Base-by-base conservation (phyloP, 1,139 yeast genomes). In the Debaryomyces sp. region DNA sequence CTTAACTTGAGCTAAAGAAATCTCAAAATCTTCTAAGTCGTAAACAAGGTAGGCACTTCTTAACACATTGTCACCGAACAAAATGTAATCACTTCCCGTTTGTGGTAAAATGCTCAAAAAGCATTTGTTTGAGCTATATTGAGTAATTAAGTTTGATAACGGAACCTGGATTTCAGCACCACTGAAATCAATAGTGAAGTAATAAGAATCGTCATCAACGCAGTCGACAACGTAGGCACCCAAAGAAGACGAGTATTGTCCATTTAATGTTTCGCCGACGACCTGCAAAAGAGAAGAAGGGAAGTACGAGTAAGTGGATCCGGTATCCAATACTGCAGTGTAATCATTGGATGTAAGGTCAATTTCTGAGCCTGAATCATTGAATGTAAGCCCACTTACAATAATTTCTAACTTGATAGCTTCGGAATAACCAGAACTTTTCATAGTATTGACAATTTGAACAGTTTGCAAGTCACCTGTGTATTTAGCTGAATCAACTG, bases 21-120 rank as follows among this genome's bases (percentile, higher is more conserved):
- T 73, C 59, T 84, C 82, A 47, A 71, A 67, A 53, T 79, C 80
- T 27, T 87, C 91, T 54, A 89, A 70, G 65, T 91, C 95, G 58
- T 80, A 89, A 39, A 89, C 96, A 47, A 85, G 81, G 62, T 90
- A 90, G 7, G 89, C 91, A 46, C 81, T 75, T 51, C 89, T 77
- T 58, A 91, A 69, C 67, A 89, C 84, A 29, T 85, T 79, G 64
- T 89, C 96, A 41, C 97, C 97, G 10, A 89, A 61, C 44, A 71
- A 59, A 35, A 70, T 54, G 51, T 61, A 68, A 35, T 49, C 49
- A 1, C 38, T 13, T 10, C 23, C 15, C 13, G 55, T 42, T 53
- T 68, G 74, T 10, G 56, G 55, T 37, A 69, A 48, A 30, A 71
- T 54, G 6, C 75, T 76, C 46, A 73, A 64, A 38, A 53, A 52